Base-by-base conservation (phyloP, 257 asterid species). In the Capsicum baccatum region DNA sequence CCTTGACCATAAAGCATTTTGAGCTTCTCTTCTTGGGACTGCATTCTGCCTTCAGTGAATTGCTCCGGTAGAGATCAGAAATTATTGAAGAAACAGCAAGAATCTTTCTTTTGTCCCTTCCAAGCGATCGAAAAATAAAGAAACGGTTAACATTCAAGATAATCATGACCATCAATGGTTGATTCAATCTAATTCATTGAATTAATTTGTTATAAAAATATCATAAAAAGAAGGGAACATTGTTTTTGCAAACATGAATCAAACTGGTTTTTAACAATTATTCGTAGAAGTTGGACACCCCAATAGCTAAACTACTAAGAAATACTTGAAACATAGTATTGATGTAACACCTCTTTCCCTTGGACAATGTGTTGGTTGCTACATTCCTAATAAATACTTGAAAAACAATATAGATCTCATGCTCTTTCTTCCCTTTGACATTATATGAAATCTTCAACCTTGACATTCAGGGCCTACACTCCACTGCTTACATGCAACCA, bases 11-110 rank as follows among this genome's bases (percentile, higher is more conserved):
- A 70, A 70, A 42, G 35, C 56, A 70, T 70, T 42, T 70, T 70
- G 56, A 70, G 56, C 55, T 70, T 70, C 79, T 42, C 79, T 70
- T 70, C 79, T 70, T 70, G 35, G 79, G 35, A 16, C 79, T 70
- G 79, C 79, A 70, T 42, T 42, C 79, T 16, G 16, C 56, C 79
- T 42, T 42, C 56, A 5, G 15, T 9, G 79, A 70, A 70, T 42
- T 17, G 35, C 79, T 37, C 54, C 21, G 15, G 14, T 68, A 39
- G 76, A 68, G 76, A 37, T 37, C 8, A 68, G 52, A 68, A 37
- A 68, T 37, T 35, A 50, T 67, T 67, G 76, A 67, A 37, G 10
- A 67, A 67, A 35, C 13, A 39, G 11, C 55, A 69, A 69, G 79
- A 69, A 39, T 42, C 55, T 39, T 69, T 69, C 79, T 69, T 69